Evolutionary conservation across 345 rosid genomes (phyloP).

Genomic region (Triadica sebifera): DNA sequence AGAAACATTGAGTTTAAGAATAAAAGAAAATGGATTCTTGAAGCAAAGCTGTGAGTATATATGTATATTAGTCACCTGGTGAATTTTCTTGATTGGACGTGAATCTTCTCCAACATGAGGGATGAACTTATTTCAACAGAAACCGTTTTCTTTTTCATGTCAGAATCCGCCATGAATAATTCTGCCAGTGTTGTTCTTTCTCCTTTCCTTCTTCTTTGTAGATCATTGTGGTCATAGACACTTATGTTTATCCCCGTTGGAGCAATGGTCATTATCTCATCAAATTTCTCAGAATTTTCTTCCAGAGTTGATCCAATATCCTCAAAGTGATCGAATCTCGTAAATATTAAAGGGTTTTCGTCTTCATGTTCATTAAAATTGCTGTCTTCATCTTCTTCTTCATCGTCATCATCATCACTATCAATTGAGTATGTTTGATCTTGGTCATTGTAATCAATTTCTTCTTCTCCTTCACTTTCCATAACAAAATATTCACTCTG

Average conservation of each 20-base stretch:
- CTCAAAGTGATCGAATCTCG: conserved; percentile 32
- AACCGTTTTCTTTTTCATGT: conserved; percentile 32
- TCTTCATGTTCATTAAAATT: conserved; percentile 32
- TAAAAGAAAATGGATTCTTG: too few relatives aligned
- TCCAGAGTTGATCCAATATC: conserved; percentile 10
- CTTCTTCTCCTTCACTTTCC: conserved; percentile 33
- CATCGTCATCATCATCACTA: conserved; percentile 23
- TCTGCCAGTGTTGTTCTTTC: conserved; percentile 77
- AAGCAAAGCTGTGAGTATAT: too few relatives aligned
- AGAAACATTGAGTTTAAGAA: too few relatives aligned
- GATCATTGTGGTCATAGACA: conserved; percentile 18
- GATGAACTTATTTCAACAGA: conserved; percentile 41
- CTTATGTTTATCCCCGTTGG: conserved; percentile 1
- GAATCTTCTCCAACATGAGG: conserved; percentile 54
- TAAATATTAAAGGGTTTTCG: conserved; percentile 59
- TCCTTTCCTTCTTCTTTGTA: conserved; percentile 36
- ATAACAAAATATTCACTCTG: conserved; percentile 25
- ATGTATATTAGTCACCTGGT: conserved; percentile 30
- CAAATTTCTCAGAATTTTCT: conserved; percentile 13
- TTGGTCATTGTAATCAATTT: conserved; percentile 14
- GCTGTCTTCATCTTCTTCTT: too few relatives aligned
- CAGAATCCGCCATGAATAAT: conserved; percentile 65
- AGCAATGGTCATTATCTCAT: conserved; percentile 18
- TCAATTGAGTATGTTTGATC: conserved; percentile 6
- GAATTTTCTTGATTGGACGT: conserved; percentile 62